Base-by-base conservation (phyloP, 176 grass and related monocot species). In the Aegilops longissima region DNA sequence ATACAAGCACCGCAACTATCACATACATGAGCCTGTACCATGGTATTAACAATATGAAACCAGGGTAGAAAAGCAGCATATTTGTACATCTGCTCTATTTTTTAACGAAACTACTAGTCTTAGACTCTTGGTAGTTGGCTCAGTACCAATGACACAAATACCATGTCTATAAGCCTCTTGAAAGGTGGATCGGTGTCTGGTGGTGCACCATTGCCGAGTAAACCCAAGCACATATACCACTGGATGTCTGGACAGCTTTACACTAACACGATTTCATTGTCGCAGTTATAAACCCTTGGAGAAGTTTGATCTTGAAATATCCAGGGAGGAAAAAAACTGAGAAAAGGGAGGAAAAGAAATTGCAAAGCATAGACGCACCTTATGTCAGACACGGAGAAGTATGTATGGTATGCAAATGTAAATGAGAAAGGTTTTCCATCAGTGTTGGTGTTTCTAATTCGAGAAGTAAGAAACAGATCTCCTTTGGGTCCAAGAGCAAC, bases 321-420 rank as follows among this genome's bases (percentile, higher is more conserved):
- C 9, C 35, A 5, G 27, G 17, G 29, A 79, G 64, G 4, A 0
- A 31, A 73, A 23, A 23, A 47, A 11, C 14, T 83, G 9, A 73
- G 86, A 66, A 64, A 72, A 8, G 11, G 64, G 78, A 85, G 86
- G 71, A 17, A 84, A 81, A 81, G 27, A 61, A 82, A 80, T 66
- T 12, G 39, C 23, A 78, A 42, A 69, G 13, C 38, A 68, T 49
- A 29, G 61, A 21, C 59, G 34, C 33, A 87, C 76, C 85, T 87
- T 73, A 87, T 90, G 80, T 98, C 96, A 54, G 96, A 95, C 33
- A 98, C 90, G 17, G 83, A 92, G 68, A 98, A 95, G 86, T 89
- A 95, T 16, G 96, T 92, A 67, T 90, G 93, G 66, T 95, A 98
- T 33, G 96, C 96, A 86, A 95, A 98, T 16, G 91, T 90, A 90